Evolutionary conservation across 1,284 basidiomycete genomes (phyloP).

Genomic region (Heliocybe sulcata): DNA sequence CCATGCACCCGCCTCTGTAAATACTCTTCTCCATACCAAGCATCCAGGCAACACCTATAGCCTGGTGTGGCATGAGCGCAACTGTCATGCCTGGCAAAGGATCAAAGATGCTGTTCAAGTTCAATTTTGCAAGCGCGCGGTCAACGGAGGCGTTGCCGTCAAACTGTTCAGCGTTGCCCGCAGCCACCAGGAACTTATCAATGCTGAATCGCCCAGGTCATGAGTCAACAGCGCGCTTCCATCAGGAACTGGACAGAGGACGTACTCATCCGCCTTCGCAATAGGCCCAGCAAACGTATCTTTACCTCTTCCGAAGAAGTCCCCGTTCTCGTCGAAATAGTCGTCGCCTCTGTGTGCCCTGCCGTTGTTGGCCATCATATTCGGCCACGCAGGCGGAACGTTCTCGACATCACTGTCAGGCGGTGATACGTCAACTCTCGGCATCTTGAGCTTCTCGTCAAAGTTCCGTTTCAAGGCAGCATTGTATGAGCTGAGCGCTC

Average conservation of each 20-base stretch:
- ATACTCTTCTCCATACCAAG: constrained; percentile 41
- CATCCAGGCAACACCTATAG: constrained; percentile 65
- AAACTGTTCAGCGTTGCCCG: constrained; percentile 48
- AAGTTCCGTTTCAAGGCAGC: no score
- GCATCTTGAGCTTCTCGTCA: background rate
- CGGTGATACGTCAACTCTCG: no score
- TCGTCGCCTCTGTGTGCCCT: constrained; percentile 13
- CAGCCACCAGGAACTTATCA: constrained; percentile 43
- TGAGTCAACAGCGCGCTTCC: background rate
- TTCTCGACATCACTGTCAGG: background rate
- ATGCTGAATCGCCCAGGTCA: constrained; percentile 32
- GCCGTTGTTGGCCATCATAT: background rate
- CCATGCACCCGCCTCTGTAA: constrained; percentile 55
- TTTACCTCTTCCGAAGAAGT: constrained; percentile 32
- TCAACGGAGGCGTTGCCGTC: constrained; percentile 47
- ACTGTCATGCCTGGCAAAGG: constrained; percentile 46
- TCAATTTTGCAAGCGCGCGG: constrained; percentile 36
- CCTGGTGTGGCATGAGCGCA: constrained; percentile 56
- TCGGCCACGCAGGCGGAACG: background rate
- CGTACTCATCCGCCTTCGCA: constrained; percentile 42
- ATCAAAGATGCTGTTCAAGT: constrained; percentile 31
- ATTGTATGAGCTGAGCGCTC: background rate
- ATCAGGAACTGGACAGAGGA: constrained; percentile 8
- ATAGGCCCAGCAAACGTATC: constrained; percentile 33
- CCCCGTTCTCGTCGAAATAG: constrained; percentile 24